Conservation (phyloP, 2,329 filamentous ascomycete genomes). For the Claviceps capensis region DNA sequence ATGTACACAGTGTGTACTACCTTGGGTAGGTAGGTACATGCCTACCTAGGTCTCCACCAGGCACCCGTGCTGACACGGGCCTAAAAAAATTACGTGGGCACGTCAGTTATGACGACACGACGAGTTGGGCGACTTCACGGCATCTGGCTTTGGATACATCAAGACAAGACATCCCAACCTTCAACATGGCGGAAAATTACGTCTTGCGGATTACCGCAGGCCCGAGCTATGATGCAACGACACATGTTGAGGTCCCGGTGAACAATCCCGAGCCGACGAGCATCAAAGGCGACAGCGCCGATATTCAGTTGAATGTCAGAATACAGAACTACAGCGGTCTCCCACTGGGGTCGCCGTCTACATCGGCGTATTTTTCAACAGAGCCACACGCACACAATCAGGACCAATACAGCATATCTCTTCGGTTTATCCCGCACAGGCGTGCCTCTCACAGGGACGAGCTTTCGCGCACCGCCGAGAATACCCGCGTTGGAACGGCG, state of each 20-base stretch:
- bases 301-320: conserved; percentile 58
- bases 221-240: conserved; percentile 54
- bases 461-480: background rate
- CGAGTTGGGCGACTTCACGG: background rate
- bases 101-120: too few species aligned
- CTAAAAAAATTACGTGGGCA: too few species aligned
- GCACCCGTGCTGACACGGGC: too few species aligned
- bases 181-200: conserved; percentile 54
- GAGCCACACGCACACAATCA: conserved; percentile 49
- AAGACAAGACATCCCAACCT: background rate
- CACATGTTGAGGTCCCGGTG: conserved; percentile 62
- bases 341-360: conserved; percentile 52
- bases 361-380: conserved; percentile 64
- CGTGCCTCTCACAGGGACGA: conserved; percentile 7
- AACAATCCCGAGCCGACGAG: conserved; percentile 51
- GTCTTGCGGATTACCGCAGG: conserved; percentile 73
- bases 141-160: background rate
- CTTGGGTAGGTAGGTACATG: too few species aligned
- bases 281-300: conserved; percentile 50
- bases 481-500: conserved; percentile 4
- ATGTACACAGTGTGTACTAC: too few species aligned
- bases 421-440: conserved; percentile 61
- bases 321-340: conserved; percentile 57
- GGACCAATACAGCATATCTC: conserved; percentile 77
- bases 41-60: background rate